These are phyloP conservation scores for Lagenidium sp. DNA, from an alignment of 352 stramenopile species.

Conservation along the genomic window DNA sequence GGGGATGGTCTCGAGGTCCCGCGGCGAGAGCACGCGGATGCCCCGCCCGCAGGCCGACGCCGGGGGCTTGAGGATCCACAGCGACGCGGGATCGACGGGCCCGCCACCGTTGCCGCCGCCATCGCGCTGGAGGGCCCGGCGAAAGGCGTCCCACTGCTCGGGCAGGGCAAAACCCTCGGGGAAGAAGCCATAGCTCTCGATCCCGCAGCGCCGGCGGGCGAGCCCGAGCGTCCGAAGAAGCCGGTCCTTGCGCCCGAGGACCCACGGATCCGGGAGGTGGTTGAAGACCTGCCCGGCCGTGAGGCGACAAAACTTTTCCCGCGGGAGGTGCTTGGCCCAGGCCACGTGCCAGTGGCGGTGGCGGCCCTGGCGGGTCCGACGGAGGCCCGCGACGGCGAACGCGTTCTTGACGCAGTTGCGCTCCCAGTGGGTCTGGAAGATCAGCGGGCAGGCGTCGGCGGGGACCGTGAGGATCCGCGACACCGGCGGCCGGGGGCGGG, in stretches of 20 bases:
- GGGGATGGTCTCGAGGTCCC: slow-evolving; percentile 23
- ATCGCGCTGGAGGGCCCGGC: slow-evolving; percentile 6
- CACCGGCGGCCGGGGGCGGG: slow-evolving; percentile 18
- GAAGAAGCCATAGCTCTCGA: slow-evolving; percentile 66
- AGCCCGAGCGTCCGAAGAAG: slow-evolving; percentile 68
- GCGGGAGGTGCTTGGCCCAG: slow-evolving; percentile 65
- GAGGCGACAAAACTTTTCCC: slow-evolving; percentile 48
- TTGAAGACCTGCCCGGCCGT: slow-evolving; percentile 71
- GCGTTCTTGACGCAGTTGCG: slow-evolving; percentile 91
- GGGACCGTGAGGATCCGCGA: slow-evolving; percentile 28
- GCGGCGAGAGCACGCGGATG: slow-evolving; percentile 62
- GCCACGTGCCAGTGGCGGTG: slow-evolving; percentile 45
- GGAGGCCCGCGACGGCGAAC: slow-evolving; percentile 68
- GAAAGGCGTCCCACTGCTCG: slow-evolving; percentile 52
- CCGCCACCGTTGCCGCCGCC: background rate
- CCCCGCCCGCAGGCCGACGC: slow-evolving; percentile 81
- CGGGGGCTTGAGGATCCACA: slow-evolving; percentile 88
- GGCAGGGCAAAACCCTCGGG: slow-evolving; percentile 82
- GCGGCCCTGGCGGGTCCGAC: slow-evolving; percentile 49
- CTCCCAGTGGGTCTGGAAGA: slow-evolving; percentile 87
- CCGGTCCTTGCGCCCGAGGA: slow-evolving; percentile 86
- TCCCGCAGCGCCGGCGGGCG: slow-evolving; percentile 47
- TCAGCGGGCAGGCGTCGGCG: slow-evolving; percentile 23
- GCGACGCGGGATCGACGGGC: slow-evolving; percentile 2
- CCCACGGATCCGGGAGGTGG: slow-evolving; percentile 87